Base-by-base conservation (phyloP, 1,139 yeast species). In the Suhomyces bolitotheri region DNA sequence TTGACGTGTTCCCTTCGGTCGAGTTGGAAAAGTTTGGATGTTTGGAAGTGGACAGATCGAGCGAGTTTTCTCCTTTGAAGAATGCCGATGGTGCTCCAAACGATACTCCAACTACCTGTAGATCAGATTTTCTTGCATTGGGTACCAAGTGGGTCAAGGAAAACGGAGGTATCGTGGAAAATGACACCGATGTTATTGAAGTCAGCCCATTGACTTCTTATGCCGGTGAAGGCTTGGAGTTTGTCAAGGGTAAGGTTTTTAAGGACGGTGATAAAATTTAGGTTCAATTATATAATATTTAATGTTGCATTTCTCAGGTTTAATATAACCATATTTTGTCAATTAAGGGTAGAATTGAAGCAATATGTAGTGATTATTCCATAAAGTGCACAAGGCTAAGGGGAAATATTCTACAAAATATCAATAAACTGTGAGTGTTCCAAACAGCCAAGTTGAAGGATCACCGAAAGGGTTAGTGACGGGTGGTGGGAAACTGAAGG, bases 1-100 rank as follows among this genome's bases (percentile, higher is more conserved):
- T 94, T 66, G 99, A 94, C 58, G 95, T 94, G 26, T 94, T 92
- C 66, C 90, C 94, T 33, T 76, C 82, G 24, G 82, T 94, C 29
- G 76, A 78, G 16, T 60, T 89, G 47, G 57, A 61, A n/a, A 78
- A 77, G 50, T 94, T 94, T 58, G 98, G 96, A 1, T 87, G 95
- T 56, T 71, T 94, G 45, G 98, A 94, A 64, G 98, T 94, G 19
- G 84, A 79, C 28, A 78, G 99, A 58, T 46, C 65, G 4, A 80
- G 80, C 39, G 98, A 94, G 58, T 94, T 94, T 54, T 83, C 96
- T 14, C 98, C 98, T 3, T 76, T 94, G 58, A 94, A 94, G 57
- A 94, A 94, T 59, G 95, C 89, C 1, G 80, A 85, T 21, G 95
- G 92, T 15, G 76, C 95, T 12, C 66, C 71, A 16, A 80, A 78